These are phyloP conservation scores for Lasiodiplodia gonubiensis DNA, from an alignment of 2,329 filamentous ascomycete genomes.

Conservation along the genomic window DNA sequence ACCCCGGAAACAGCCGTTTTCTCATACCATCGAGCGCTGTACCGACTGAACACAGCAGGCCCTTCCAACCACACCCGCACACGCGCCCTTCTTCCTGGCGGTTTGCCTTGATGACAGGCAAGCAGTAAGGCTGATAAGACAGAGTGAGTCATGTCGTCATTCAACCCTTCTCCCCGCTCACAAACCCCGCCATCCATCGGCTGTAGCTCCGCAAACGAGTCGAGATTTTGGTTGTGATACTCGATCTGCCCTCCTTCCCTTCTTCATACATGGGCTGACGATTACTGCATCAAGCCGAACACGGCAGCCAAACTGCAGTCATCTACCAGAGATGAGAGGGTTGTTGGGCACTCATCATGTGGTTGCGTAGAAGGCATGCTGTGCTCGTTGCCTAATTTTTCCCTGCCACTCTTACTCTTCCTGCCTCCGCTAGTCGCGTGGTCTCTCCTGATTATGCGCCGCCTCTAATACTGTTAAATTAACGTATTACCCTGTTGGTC, in stretches of 20 bases:
- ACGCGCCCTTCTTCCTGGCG: neutral
- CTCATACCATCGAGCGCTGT: neutral
- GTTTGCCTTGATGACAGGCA: neutral
- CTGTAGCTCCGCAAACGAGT: neutral
- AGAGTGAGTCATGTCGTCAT: neutral
- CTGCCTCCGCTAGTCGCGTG: neutral
- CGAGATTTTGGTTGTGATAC: neutral
- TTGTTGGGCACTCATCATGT: neutral
- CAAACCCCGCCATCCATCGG: neutral
- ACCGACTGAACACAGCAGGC: neutral
- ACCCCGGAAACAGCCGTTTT: neutral
- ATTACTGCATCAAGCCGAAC: slow-evolving; percentile 5
- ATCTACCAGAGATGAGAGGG: slow-evolving; percentile 1
- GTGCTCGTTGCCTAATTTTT: slow-evolving; percentile 17
- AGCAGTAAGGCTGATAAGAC: neutral
- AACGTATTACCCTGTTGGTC: neutral
- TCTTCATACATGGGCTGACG: neutral
- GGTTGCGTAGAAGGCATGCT: slow-evolving; percentile 2
- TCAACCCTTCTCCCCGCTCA: neutral
- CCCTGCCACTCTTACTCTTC: neutral
- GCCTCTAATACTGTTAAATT: neutral
- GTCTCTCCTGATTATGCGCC: neutral
- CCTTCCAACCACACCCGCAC: neutral
- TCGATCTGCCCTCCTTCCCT: neutral
- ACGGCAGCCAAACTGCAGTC: slow-evolving; percentile 1